These are phyloP conservation scores for Phellinidium pouzarii DNA, from an alignment of 1,284 basidiomycete genomes.

Conservation along the genomic window DNA sequence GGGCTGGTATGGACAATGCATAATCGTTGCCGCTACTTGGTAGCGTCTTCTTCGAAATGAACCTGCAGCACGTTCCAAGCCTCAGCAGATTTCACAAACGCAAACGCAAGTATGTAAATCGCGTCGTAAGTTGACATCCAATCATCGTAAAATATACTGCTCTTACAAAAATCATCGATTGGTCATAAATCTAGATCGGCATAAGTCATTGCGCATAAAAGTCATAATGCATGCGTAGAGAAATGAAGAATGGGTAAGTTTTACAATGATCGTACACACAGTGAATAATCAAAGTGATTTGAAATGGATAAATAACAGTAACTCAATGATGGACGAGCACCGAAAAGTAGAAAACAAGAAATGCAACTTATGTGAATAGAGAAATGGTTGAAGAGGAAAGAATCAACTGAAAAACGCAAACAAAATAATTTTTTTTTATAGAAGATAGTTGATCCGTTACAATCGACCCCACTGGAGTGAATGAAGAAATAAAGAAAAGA, in stretches of 20 bases:
- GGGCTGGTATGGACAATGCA: too few relatives aligned
- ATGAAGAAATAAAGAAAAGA: not conserved
- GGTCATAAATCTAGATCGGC: too few relatives aligned
- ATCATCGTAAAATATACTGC: too few relatives aligned
- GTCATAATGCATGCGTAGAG: not conserved
- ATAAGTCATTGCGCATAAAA: not conserved
- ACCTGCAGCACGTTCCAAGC: too few relatives aligned
- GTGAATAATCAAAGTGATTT: not conserved
- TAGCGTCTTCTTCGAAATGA: too few relatives aligned
- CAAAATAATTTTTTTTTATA: not conserved
- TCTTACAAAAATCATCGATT: too few relatives aligned
- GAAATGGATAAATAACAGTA: slow-evolving; percentile 8
- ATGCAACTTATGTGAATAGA: not conserved
- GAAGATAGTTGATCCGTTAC: slow-evolving; percentile 2
- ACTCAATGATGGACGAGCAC: not conserved
- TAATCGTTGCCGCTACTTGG: too few relatives aligned
- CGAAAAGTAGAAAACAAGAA: slow-evolving; percentile 1
- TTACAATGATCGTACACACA: slow-evolving; percentile 7
- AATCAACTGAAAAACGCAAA: slow-evolving; percentile 5
- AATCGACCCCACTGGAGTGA: slow-evolving; percentile 6
- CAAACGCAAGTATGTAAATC: too few relatives aligned
- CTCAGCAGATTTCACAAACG: too few relatives aligned
- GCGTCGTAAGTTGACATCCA: too few relatives aligned
- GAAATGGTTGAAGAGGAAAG: not conserved
- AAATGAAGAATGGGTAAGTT: not conserved